Base-by-base conservation (phyloP, 257 asterid genomes). In the Paraleonurus japonicus region DNA sequence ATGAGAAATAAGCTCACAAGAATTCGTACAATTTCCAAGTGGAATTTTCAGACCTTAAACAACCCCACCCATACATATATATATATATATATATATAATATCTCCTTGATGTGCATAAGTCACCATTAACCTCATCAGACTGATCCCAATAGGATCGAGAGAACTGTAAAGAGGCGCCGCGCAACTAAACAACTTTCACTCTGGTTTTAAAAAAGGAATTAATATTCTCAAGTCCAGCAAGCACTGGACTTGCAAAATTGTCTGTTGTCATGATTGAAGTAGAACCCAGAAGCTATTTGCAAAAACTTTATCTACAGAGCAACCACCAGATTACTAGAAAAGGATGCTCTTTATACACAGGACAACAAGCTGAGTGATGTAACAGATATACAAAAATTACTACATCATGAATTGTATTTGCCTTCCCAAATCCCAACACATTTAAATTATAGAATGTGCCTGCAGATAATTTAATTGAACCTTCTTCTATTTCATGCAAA, bases 341-440 rank as follows among this genome's bases (percentile, higher is more conserved):
- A 61, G 35, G 19, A 45, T 33, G 30, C 7, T 32, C 59, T 50
- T 28, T 58, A 61, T 75, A 30, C 67, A 57, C 57, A 58, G 60
- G 65, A 43, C 55, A 54, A 75, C 23, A 58, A 58, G 61, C 39
- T 58, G 60, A 65, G 12, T 6, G 61, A 61, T 15, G 24, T 23
- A 54, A 23, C 65, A 51, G 26, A 16, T 28, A 71, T 12, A 24
- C 30, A 57, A 4, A 54, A 24, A 24, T 35, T 57, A 28, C 19
- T 33, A 64, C 57, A 45, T 67, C 79, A 70, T 16, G 19, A 76
- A 47, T 22, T 3, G 62, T 71, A 5, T 51, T 37, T 61, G 17
- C 63, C 71, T 24, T 17, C 47, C 48, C n/a, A 67, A 27, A 19
- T 17, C 47, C 48, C n/a, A 67, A 27, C 54, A 62, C 20, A 75